These are phyloP conservation scores for Periconia sp. DNA, from an alignment of 2,329 filamentous ascomycete genomes.

Conservation along the genomic window DNA sequence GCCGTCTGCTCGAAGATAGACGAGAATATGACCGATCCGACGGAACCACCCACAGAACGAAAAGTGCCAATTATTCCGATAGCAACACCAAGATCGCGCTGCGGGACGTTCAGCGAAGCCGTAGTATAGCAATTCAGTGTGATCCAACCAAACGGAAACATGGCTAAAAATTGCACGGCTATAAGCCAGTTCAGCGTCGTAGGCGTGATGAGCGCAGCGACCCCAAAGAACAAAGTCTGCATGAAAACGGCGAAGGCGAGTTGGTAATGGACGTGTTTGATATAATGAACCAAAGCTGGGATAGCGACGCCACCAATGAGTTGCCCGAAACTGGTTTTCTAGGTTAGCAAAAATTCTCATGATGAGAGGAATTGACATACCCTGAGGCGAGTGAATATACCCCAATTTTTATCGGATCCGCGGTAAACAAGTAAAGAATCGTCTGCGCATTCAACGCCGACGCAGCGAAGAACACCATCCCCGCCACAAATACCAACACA, in stretches of 20 bases:
- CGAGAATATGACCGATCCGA: conserved; percentile 23
- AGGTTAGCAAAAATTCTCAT: neutral
- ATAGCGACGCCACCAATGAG: conserved; percentile 18
- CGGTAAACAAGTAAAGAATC: conserved; percentile 20
- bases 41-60: conserved; percentile 18
- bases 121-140: conserved; percentile 21
- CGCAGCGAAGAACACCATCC: conserved; percentile 32
- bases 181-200: conserved; percentile 21
- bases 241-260: conserved; percentile 21
- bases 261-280: conserved; percentile 21
- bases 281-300: conserved; percentile 19
- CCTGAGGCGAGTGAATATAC: conserved; percentile 21
- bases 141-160: conserved; percentile 26
- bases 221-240: conserved; percentile 23
- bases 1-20: conserved; percentile 23
- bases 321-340: conserved; percentile 11
- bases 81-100: conserved; percentile 20
- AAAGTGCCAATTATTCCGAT: conserved; percentile 25
- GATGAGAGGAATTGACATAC: conserved; percentile 3
- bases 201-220: conserved; percentile 23
- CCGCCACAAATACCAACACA: conserved; percentile 28
- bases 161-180: conserved; percentile 23
- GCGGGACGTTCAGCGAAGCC: conserved; percentile 20
- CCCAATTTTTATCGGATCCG: conserved; percentile 21
- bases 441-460: conserved; percentile 22